Percentiles rank a stretch among this genome's conserved stretches.
Evolutionary conservation across 768 basidiomycete species (phyloP).

Genomic region (Leccinum sublutescens): DNA sequence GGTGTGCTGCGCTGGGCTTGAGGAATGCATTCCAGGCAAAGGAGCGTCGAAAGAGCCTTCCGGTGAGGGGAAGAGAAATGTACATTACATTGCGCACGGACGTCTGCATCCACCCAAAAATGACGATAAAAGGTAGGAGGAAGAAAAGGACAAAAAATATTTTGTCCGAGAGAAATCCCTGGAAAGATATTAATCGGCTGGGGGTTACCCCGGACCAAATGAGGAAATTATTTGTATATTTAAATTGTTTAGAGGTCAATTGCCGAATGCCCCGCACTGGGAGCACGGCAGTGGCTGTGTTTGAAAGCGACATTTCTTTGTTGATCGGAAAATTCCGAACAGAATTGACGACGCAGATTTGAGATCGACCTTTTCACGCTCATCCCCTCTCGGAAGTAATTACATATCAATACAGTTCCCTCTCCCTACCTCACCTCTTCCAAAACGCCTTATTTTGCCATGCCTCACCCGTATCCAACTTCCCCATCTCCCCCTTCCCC

Average conservation of each 20-base stretch:
- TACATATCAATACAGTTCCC: conserved; percentile 48
- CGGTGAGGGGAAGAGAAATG: conserved; percentile 5
- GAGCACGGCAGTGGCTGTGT: neutral
- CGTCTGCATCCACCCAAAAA: conserved; percentile 34
- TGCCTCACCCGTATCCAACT: conserved; percentile 32
- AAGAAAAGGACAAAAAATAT: conserved; percentile 25
- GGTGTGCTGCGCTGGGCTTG: neutral
- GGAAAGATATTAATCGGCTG: conserved; percentile 4
- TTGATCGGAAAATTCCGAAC: conserved; percentile 30
- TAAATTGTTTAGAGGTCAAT: conserved; percentile 3
- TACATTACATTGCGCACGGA: conserved; percentile 39
- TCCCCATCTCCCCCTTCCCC: conserved; percentile 34
- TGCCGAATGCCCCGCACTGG: conserved; percentile 13
- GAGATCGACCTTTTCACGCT: conserved; percentile 37
- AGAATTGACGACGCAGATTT: conserved; percentile 29
- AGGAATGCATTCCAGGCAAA: conserved; percentile 32
- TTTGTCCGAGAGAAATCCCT: conserved; percentile 13
- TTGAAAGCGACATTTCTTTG: neutral
- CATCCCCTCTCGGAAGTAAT: conserved; percentile 46
- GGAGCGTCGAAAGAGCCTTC: conserved; percentile 5
- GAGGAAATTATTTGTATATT: neutral
- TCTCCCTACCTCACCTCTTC: conserved; percentile 37
- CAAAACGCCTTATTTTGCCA: conserved; percentile 47
- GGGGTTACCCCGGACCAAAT: conserved; percentile 21
- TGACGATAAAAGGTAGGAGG: neutral